phyloP scores from a whole-genome alignment of 208 protist genomes.

The Plasmodiophora brassicae region DNA sequence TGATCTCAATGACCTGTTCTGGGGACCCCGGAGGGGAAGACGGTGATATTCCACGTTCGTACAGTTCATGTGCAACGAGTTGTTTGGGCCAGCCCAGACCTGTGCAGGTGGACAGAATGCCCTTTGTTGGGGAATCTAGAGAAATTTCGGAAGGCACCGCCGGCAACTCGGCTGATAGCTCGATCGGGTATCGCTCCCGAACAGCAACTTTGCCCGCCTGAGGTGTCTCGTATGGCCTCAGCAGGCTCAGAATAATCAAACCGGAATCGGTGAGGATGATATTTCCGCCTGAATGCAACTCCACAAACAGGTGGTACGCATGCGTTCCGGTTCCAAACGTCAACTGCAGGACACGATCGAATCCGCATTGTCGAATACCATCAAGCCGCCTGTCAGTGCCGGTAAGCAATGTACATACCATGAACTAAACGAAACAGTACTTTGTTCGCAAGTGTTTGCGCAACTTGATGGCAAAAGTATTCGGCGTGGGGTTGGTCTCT shows the following conservation, averaged over 20 bases:
- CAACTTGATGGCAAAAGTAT: constrained; percentile 2
- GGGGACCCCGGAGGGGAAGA: too few species aligned
- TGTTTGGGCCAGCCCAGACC: background rate
- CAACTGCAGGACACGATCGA: constrained; percentile 21
- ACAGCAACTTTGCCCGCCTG: constrained; percentile 2
- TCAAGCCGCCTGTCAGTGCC: constrained; percentile 1
- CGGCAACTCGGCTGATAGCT: background rate
- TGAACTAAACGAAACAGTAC: background rate
- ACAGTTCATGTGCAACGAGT: too few species aligned
- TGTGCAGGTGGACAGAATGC: background rate
- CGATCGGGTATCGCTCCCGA: background rate
- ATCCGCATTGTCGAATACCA: background rate
- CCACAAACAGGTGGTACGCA: constrained; percentile 2
- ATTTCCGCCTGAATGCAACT: constrained; percentile 25
- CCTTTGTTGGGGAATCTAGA: too few species aligned
- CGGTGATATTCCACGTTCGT: too few species aligned
- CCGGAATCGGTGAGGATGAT: background rate
- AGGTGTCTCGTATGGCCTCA: background rate
- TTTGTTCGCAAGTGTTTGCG: background rate
- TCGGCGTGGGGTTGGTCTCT: background rate
- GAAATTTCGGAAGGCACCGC: background rate
- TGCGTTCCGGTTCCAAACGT: background rate
- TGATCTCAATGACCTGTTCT: too few species aligned
- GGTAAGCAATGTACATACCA: background rate
- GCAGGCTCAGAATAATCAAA: background rate